phyloP scores from a whole-genome alignment of 768 basidiomycete genomes.

The Trametes cingulata region DNA sequence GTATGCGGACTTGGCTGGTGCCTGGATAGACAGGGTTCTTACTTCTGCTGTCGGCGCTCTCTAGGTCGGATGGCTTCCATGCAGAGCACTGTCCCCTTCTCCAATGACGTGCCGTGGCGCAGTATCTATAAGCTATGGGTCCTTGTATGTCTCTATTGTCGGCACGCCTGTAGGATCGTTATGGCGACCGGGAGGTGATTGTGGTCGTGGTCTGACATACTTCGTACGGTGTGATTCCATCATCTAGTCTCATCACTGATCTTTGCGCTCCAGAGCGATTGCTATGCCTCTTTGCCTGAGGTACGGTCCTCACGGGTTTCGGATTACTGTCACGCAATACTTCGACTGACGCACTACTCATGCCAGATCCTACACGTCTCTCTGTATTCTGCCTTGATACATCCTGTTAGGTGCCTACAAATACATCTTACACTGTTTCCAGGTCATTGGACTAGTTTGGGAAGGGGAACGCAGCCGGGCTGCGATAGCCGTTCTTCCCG shows the following conservation, averaged over 20 bases:
- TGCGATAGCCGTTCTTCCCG: conserved; percentile 52
- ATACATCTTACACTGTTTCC: not conserved
- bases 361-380: too few species aligned
- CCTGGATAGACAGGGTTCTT: not conserved
- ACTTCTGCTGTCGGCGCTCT: not conserved
- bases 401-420: too few species aligned
- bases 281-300: not conserved
- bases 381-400: too few species aligned
- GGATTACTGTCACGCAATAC: too few species aligned
- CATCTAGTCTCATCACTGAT: not conserved
- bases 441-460: conserved; percentile 3
- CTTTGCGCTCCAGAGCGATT: not conserved
- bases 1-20: conserved; percentile 7
- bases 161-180: not conserved
- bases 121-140: conserved; percentile 1
- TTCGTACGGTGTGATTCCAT: not conserved
- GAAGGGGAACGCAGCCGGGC: conserved; percentile 45
- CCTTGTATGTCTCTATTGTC: not conserved
- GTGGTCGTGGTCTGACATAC: conserved; percentile 5
- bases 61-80: not conserved
- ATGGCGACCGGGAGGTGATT: not conserved
- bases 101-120: not conserved
- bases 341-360: too few species aligned
- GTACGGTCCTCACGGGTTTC: too few species aligned
- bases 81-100: not conserved